Conservation (phyloP, 1,284 basidiomycete species). For the Trametes pubescens region DNA sequence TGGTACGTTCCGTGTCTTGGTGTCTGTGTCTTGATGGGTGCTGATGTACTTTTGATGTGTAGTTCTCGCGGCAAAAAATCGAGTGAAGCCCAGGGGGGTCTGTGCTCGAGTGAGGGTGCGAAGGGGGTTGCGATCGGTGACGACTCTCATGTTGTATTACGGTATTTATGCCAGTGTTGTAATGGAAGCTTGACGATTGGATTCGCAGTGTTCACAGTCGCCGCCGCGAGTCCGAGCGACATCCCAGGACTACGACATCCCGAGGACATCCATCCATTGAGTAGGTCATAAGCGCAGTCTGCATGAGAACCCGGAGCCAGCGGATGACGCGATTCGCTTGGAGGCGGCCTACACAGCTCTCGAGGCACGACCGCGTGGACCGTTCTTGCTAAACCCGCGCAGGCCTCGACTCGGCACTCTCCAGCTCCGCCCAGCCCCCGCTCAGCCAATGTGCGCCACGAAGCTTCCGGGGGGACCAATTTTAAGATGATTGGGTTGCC, state of each 20-base stretch:
- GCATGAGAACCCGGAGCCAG: constrained; percentile 1
- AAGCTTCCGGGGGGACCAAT: background rate
- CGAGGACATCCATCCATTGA: background rate
- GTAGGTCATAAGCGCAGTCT: background rate
- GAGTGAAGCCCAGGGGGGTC: constrained; percentile 7
- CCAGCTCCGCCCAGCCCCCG: background rate
- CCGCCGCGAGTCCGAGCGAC: background rate
- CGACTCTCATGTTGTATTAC: background rate
- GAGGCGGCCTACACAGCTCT: constrained; percentile 4
- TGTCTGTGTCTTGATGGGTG: background rate
- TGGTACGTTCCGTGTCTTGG: constrained; percentile 49
- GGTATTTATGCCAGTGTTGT: constrained; percentile 1
- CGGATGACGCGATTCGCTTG: constrained; percentile 8
- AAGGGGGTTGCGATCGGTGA: background rate
- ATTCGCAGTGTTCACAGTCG: background rate
- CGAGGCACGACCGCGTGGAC: constrained; percentile 3
- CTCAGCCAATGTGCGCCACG: background rate
- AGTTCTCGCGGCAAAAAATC: constrained; percentile 32
- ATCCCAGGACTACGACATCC: background rate
- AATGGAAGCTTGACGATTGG: background rate
- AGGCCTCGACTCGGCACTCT: background rate
- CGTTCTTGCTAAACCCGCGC: background rate
- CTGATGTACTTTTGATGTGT: background rate
- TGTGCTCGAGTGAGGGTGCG: background rate
- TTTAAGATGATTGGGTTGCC: background rate